Percentiles rank a stretch among this genome's conserved stretches.
Evolutionary conservation across 1,284 basidiomycete genomes (phyloP).

Genomic region (Ustilago nuda): DNA sequence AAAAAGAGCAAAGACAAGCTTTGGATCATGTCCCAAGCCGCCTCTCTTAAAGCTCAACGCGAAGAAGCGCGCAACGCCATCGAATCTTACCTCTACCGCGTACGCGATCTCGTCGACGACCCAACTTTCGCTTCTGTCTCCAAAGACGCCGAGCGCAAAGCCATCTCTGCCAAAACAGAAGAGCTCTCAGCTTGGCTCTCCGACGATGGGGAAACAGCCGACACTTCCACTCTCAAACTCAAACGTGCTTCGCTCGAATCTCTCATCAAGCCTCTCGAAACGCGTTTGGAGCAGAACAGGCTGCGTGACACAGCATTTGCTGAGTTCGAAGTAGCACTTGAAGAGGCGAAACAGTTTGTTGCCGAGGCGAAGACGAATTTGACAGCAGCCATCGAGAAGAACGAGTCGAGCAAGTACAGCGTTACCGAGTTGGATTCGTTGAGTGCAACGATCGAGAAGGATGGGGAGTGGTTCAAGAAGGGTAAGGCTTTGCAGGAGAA

Average conservation of each 20-base stretch:
- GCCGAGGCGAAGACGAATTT: conserved; percentile 78
- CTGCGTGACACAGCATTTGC: conserved; percentile 76
- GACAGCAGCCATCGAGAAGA: conserved; percentile 73
- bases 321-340: conserved; percentile 77
- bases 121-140: conserved; percentile 79
- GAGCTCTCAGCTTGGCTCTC: conserved; percentile 84
- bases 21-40: conserved; percentile 77
- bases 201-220: conserved; percentile 85
- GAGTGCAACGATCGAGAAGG: conserved; percentile 52
- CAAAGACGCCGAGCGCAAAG: conserved; percentile 78
- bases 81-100: conserved; percentile 89
- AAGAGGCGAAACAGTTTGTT: conserved; percentile 79
- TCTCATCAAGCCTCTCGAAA: conserved; percentile 83
- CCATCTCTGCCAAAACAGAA: conserved; percentile 76
- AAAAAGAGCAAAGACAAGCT: conserved; percentile 62
- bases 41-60: conserved; percentile 79
- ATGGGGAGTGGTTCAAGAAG: conserved; percentile 66
- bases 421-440: conserved; percentile 65
- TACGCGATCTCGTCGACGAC: conserved; percentile 83
- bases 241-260: conserved; percentile 77
- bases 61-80: conserved; percentile 93
- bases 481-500: conserved; percentile 57
- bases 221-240: conserved; percentile 67
- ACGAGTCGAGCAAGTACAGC: conserved; percentile 63
- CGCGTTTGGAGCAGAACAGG: conserved; percentile 86